Evolutionary conservation across 1,284 basidiomycete genomes (phyloP).

Genomic region (Puccinia horiana): DNA sequence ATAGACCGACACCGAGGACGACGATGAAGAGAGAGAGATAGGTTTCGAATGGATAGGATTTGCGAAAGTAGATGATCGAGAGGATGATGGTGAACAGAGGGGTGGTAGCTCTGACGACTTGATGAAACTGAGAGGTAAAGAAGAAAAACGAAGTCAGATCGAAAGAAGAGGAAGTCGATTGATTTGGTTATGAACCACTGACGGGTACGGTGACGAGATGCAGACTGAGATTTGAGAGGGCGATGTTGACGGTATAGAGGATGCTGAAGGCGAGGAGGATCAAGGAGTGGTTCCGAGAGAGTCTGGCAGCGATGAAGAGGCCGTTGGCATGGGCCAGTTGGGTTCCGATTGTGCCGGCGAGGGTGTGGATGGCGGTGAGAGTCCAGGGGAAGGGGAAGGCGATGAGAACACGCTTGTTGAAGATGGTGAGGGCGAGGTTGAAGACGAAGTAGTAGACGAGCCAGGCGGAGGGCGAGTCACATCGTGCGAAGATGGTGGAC

Average conservation of each 20-base stretch:
- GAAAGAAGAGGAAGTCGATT: too few species aligned
- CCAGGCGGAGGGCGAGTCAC: conserved; percentile 61
- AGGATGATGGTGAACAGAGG: conserved; percentile 84
- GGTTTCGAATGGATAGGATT: conserved; percentile 66
- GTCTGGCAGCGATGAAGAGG: conserved; percentile 66
- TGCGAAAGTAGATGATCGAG: conserved; percentile 63
- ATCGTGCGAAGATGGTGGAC: background rate
- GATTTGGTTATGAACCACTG: too few species aligned
- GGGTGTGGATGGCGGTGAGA: conserved; percentile 53
- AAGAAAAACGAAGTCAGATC: background rate
- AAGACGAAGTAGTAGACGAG: conserved; percentile 78
- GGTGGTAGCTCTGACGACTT: conserved; percentile 86
- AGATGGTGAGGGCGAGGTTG: conserved; percentile 84
- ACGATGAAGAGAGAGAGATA: conserved; percentile 78
- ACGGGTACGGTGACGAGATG: conserved; percentile 87
- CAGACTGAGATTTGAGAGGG: conserved; percentile 83
- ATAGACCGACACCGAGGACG: conserved; percentile 83
- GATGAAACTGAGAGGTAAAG: conserved; percentile 72
- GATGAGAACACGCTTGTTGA: conserved; percentile 85
- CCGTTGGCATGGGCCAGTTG: conserved; percentile 67
- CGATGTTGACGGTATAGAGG: conserved; percentile 87
- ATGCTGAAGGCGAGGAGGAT: conserved; percentile 76
- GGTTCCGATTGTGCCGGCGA: conserved; percentile 72
- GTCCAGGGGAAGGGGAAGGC: conserved; percentile 85
- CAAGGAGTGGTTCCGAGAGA: conserved; percentile 66